phyloP scores from a whole-genome alignment of 2,329 filamentous ascomycete species.

The Tolypocladium endophyticum region DNA sequence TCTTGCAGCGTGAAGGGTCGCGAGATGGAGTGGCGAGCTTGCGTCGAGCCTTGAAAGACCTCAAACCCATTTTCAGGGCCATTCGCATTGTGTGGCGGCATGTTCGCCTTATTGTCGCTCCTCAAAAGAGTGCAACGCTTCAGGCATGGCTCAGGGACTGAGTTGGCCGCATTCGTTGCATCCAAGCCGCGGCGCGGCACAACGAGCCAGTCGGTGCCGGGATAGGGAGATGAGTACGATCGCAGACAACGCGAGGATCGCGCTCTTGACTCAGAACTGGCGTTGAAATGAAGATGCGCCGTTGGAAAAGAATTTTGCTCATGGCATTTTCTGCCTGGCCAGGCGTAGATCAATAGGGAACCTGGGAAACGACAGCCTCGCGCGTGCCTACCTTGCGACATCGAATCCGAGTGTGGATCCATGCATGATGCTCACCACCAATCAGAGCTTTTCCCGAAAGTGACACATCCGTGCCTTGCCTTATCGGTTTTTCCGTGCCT shows the following conservation, averaged over 20 bases:
- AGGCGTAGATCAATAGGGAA: neutral
- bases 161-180: slow-evolving; percentile 15
- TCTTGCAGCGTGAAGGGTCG: slow-evolving; percentile 58
- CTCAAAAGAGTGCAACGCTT: slow-evolving; percentile 15
- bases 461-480: slow-evolving; percentile 9
- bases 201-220: slow-evolving; percentile 1
- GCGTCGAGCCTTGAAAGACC: slow-evolving; percentile 11
- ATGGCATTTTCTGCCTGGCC: neutral
- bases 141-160: slow-evolving; percentile 19
- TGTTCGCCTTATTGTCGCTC: slow-evolving; percentile 17
- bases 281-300: neutral
- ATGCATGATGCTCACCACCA: neutral
- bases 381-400: slow-evolving; percentile 3
- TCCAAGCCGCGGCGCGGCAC: slow-evolving; percentile 7
- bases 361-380: slow-evolving; percentile 4
- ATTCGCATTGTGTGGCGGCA: slow-evolving; percentile 18
- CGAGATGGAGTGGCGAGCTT: slow-evolving; percentile 15
- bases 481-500: slow-evolving; percentile 19
- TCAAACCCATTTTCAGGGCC: slow-evolving; percentile 22
- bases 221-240: no score
- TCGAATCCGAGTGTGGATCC: slow-evolving; percentile 1
- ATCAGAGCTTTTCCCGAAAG: slow-evolving; percentile 12
- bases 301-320: neutral
- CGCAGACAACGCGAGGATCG: neutral
- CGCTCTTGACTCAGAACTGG: neutral